These are phyloP conservation scores for Marasmius tenuissimus DNA, from an alignment of 1,284 basidiomycete species.

Conservation along the genomic window DNA sequence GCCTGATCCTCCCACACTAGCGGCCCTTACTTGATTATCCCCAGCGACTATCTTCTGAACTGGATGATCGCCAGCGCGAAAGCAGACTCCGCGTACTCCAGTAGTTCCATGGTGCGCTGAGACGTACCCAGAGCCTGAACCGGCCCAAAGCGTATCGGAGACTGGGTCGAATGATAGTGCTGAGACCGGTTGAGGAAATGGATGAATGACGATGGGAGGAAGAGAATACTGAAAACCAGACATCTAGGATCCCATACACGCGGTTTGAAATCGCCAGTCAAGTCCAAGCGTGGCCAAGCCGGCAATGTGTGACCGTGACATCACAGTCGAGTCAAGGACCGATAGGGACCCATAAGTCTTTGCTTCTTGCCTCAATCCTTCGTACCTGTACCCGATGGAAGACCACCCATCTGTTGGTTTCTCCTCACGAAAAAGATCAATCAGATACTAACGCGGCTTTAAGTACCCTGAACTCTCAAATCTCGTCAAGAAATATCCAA, in stretches of 20 bases:
- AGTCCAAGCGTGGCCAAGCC: too few species aligned
- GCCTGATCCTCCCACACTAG: constrained; percentile 56
- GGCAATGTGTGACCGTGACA: too few species aligned
- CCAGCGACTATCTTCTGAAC: constrained; percentile 76
- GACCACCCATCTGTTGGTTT: constrained; percentile 31
- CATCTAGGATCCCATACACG: constrained; percentile 6
- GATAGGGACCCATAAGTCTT: not conserved
- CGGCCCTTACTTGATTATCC: constrained; percentile 73
- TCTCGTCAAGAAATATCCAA: constrained; percentile 53
- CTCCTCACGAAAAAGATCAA: not conserved
- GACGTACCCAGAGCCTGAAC: constrained; percentile 73
- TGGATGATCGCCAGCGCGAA: constrained; percentile 62
- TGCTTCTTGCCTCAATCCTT: too few species aligned
- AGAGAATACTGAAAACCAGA: constrained; percentile 13
- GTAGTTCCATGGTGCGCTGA: constrained; percentile 71
- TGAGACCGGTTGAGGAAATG: constrained; percentile 57
- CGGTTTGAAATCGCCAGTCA: not conserved
- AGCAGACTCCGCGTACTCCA: constrained; percentile 74
- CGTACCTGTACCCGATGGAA: constrained; percentile 22
- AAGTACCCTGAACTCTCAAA: constrained; percentile 36
- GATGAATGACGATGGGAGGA: constrained; percentile 11
- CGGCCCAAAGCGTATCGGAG: constrained; percentile 89
- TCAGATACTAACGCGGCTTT: not conserved
- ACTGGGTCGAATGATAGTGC: constrained; percentile 87
- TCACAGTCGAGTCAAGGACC: not conserved